Evolutionary conservation across 2,329 filamentous ascomycete species (phyloP), one percentile per base, ranked within the genome.

Genomic region (Nemania abortiva): DNA sequence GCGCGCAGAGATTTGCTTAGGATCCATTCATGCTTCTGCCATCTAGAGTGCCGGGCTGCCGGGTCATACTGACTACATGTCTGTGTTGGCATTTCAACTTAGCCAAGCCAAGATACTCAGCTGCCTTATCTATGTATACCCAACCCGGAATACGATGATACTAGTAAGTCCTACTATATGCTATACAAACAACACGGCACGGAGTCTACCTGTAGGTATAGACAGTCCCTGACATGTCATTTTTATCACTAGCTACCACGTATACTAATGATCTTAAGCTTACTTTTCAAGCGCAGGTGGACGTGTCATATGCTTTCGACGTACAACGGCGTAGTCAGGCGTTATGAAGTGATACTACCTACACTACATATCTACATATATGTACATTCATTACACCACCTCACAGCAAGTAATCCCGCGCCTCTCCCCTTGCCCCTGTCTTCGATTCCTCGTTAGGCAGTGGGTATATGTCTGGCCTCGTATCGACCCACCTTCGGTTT

Each of bases 401-500:
- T 37, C 45, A 15, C 27, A 42, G 4, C 50, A 15, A 34, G 22
- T 31, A 57, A 52, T 50, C 6, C 37, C 37, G 57, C 56, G 64
- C 52, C 24, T 55, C 15, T 3, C 49, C 54, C 49, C 60, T 62
- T 62, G 27, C 37, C 68, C 68, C 65, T 68, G 68, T 64, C 58
- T 55, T 49, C 24, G 55, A 39, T 29, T 45, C 6, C 54, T 42
- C 6, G 31, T 24, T 56, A 29, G 54, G 54, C 15, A 39, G 34
- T 29, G 27, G 15, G 24, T 45, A 42, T 39, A 55, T 58, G 37
- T 57, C 55, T 42, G n/a, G 55, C 49, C 65, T 69, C 65, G 68
- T 68, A 65, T 68, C 27, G 61, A 62, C 63, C 64, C 61, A 65
- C 65, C 20, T 53, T 59, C 53, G 64, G 47, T 65, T 49, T 65